These are phyloP conservation scores for Adansonia grandidieri DNA, from an alignment of 441 rosid species.

Conservation along the genomic window DNA sequence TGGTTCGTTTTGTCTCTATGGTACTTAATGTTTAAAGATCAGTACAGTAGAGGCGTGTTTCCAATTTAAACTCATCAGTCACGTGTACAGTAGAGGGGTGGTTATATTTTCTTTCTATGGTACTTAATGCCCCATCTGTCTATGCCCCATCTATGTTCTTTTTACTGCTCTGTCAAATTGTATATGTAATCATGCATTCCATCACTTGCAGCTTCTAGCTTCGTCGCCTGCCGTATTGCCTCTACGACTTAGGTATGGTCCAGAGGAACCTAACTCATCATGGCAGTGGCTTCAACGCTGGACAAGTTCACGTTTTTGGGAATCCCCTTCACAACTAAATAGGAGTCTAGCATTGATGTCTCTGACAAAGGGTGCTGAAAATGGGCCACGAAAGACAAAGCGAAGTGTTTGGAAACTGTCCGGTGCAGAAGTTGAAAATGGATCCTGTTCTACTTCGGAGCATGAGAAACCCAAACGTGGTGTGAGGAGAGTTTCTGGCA, in stretches of 20 bases:
- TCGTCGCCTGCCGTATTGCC: slow-evolving; percentile 48
- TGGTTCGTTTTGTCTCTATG: not conserved
- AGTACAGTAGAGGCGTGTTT: not conserved
- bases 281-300: slow-evolving; percentile 79
- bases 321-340: slow-evolving; percentile 44
- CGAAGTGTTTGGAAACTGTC: slow-evolving; percentile 47
- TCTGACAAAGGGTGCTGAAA: slow-evolving; percentile 42
- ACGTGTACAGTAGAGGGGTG: not conserved
- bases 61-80: not conserved
- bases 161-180: too few relatives aligned
- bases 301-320: slow-evolving; percentile 67
- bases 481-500: slow-evolving; percentile 49
- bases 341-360: slow-evolving; percentile 41
- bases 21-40: not conserved
- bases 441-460: slow-evolving; percentile 42
- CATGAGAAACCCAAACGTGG: slow-evolving; percentile 54
- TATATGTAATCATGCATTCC: not conserved
- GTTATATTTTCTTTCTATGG: too few relatives aligned
- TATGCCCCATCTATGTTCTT: too few relatives aligned
- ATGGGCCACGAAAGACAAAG: slow-evolving; percentile 46
- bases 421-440: slow-evolving; percentile 39
- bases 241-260: slow-evolving; percentile 50
- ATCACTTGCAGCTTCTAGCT: slow-evolving; percentile 60
- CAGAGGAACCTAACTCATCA: slow-evolving; percentile 65
- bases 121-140: too few relatives aligned